phyloP scores from a whole-genome alignment of 805 yeast species.

The Saturnispora gosingensis region DNA sequence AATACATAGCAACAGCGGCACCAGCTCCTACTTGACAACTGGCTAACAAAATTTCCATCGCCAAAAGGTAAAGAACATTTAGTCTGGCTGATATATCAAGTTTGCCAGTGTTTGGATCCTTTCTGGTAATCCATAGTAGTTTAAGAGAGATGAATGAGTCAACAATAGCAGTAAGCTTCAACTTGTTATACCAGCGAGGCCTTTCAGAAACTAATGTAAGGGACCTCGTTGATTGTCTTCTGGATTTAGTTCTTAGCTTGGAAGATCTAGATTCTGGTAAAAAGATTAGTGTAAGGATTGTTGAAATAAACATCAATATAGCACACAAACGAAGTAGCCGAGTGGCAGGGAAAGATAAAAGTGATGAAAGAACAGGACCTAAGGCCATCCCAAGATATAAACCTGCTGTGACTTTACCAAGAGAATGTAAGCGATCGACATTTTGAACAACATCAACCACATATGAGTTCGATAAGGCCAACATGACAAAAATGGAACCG shows the following conservation, averaged over 20 bases:
- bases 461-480: conserved; percentile 59
- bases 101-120: conserved; percentile 12
- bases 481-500: conserved; percentile 53
- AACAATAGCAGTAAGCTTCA: conserved; percentile 9
- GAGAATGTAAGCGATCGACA: conserved; percentile 42
- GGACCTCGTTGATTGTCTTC: conserved; percentile 21
- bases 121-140: conserved; percentile 42
- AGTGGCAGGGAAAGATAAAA: conserved; percentile 15
- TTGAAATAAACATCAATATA: conserved; percentile 24
- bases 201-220: neutral
- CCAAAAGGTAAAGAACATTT: conserved; percentile 41
- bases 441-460: conserved; percentile 66
- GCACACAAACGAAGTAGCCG: conserved; percentile 26
- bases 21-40: conserved; percentile 33
- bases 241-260: conserved; percentile 43
- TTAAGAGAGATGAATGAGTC: conserved; percentile 26
- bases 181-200: conserved; percentile 4
- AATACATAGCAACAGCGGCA: conserved; percentile 40
- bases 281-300: conserved; percentile 30
- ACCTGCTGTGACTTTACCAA: conserved; percentile 53
- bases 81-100: conserved; percentile 29
- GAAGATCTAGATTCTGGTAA: conserved; percentile 59
- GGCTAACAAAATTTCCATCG: conserved; percentile 36
- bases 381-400: conserved; percentile 50
- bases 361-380: conserved; percentile 56